Percentiles rank a stretch among this genome's conserved stretches.
Evolutionary conservation across 306 rosid genomes (phyloP).

Genomic region (Sechiopsis laciniata): DNA sequence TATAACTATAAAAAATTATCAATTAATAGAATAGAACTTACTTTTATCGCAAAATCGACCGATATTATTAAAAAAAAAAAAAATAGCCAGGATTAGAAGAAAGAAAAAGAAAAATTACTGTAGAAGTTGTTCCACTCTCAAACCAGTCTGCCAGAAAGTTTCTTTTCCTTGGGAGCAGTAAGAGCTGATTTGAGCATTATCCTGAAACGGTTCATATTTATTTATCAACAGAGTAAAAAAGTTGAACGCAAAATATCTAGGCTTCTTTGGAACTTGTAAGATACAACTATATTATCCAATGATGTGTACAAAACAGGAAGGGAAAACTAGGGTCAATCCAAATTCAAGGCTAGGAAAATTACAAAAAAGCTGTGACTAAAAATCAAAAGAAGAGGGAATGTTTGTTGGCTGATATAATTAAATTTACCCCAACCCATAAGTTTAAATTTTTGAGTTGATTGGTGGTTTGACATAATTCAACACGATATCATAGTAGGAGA

Average conservation of each 20-base stretch:
- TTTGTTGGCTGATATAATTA: neutral
- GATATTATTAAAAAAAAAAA: too few species aligned
- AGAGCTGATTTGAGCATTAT: constrained; percentile 90
- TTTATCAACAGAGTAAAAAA: neutral
- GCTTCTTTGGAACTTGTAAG: neutral
- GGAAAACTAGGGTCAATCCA: neutral
- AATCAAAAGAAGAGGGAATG: neutral
- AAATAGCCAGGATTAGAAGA: neutral
- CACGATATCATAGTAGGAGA: too few species aligned
- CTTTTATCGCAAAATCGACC: too few species aligned
- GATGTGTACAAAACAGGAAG: neutral
- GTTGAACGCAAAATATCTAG: neutral
- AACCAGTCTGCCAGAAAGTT: constrained; percentile 89
- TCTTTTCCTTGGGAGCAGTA: constrained; percentile 83
- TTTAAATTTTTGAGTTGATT: too few species aligned
- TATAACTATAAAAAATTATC: too few species aligned
- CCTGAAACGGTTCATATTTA: constrained; percentile 38
- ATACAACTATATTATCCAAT: neutral
- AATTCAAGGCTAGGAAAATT: too few species aligned
- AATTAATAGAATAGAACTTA: too few species aligned
- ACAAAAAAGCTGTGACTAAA: too few species aligned
- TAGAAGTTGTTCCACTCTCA: constrained; percentile 74
- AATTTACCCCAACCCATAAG: too few species aligned
- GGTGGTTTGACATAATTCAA: too few species aligned
- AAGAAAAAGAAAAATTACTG: constrained; percentile 31